Evolutionary conservation across 1,284 basidiomycete genomes (phyloP), one percentile per base, ranked within the genome.

Genomic region (Exobasidium cylindrosporum): DNA sequence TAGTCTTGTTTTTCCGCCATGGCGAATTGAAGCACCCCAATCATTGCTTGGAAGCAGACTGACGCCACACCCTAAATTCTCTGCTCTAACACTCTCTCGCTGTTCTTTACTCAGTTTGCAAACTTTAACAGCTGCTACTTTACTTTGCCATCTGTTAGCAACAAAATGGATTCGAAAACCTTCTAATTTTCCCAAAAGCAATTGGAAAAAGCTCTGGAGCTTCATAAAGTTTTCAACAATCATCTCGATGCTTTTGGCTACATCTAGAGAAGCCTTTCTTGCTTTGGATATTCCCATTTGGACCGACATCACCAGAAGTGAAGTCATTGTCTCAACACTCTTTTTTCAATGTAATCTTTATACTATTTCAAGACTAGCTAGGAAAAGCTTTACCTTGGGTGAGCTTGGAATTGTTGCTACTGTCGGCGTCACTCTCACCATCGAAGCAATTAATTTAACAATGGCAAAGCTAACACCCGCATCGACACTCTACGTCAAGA

Each of bases 261-360:
- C 80, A 13, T 55, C 80, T 11, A 62, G 70, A 17, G 74, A 78
- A 13, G 53, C 74, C 0, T 65, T 78, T 5, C 64, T 64, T n/a
- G 69, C 65, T 29, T 71, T 72, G 29, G 67, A 63, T 30, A 57
- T 81, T 17, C 77, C 77, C 3, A 62, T 72, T 43, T 80, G 77
- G 71, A 80, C 40, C 69, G 61, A 66, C 44, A 60, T 73, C 43
- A 63, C 61, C 17, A 61, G 62, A 13, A 73, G 69, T 67, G 95
- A 98, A 76, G 84, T 92, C 54, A 82, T 87, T 21, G 83, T 89
- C 11, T 85, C 86, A 24, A 87, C 91, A 0, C 78, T 90, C 50
- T 91, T 95, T 81, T 97, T 90, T 81, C 96, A 98, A 78, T 88
- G 92, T 71, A 88, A 90, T 49, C 83, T 97, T 58, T 98, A 97